Conservation (phyloP, 768 basidiomycete genomes). For the Amanita exitialis region DNA sequence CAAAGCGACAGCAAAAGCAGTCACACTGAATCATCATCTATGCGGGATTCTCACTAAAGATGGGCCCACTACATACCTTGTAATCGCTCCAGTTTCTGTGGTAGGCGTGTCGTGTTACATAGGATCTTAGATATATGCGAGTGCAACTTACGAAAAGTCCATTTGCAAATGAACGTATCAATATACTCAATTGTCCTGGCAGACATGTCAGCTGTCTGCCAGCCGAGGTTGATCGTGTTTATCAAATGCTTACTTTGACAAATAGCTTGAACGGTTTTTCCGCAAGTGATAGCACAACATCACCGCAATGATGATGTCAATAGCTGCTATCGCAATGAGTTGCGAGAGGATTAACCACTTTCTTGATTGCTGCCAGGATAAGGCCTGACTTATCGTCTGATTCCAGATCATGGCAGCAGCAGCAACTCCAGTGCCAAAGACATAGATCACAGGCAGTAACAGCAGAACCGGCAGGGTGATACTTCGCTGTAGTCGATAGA, state of each 20-base stretch:
- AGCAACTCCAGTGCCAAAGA: background rate
- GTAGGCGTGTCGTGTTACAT: background rate
- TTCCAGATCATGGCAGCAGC: background rate
- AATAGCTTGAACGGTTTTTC: background rate
- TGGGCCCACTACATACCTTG: background rate
- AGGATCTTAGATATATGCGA: background rate
- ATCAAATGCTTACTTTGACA: background rate
- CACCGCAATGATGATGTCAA: background rate
- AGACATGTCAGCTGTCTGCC: no score
- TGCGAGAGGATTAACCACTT: background rate
- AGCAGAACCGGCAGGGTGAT: background rate
- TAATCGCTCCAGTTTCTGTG: constrained; percentile 1
- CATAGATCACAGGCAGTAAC: background rate
- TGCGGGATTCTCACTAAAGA: background rate
- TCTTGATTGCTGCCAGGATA: background rate
- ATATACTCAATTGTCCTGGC: background rate
- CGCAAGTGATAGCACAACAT: constrained; percentile 1
- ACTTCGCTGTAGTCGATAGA: background rate
- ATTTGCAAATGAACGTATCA: background rate
- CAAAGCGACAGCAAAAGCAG: background rate
- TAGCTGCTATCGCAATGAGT: background rate
- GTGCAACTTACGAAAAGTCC: background rate
- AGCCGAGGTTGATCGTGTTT: background rate
- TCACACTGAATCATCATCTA: background rate
- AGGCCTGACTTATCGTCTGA: background rate